Conservation (phyloP, 257 asterid genomes). For the Solanum stenotomum region DNA sequence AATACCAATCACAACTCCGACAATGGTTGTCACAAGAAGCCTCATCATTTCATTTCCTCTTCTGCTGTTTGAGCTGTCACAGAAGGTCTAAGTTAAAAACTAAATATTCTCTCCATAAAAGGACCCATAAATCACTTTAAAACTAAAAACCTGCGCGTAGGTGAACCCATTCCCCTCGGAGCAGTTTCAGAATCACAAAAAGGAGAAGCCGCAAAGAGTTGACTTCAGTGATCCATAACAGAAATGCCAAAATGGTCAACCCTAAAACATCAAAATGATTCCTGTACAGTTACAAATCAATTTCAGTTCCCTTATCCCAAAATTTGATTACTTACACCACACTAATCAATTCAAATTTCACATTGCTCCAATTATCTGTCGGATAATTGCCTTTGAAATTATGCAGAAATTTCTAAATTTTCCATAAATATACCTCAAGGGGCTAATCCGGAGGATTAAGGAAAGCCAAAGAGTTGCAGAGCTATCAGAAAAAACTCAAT, state of each 20-base stretch:
- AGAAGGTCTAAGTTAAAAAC: neutral
- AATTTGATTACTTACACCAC: neutral
- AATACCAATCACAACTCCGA: conserved; percentile 71
- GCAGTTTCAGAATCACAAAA: neutral
- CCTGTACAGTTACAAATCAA: neutral
- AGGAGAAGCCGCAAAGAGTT: neutral
- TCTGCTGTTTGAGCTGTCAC: conserved; percentile 31
- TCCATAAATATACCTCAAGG: neutral
- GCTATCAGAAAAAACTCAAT: neutral
- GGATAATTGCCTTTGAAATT: neutral
- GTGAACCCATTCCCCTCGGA: conserved; percentile 7
- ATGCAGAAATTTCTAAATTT: neutral
- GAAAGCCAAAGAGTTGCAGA: neutral
- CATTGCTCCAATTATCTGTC: neutral
- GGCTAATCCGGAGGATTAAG: neutral
- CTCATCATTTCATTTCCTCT: conserved; percentile 72
- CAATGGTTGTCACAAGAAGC: conserved; percentile 56
- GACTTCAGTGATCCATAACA: neutral
- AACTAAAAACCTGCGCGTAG: conserved; percentile 21
- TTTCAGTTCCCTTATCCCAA: neutral
- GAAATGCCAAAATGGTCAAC: neutral
- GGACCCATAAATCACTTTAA: neutral
- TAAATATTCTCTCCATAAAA: neutral
- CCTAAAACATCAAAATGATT: neutral
- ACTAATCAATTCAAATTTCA: neutral